Conservation (phyloP, 768 basidiomycete species). For the Tephrocybe sp. region DNA sequence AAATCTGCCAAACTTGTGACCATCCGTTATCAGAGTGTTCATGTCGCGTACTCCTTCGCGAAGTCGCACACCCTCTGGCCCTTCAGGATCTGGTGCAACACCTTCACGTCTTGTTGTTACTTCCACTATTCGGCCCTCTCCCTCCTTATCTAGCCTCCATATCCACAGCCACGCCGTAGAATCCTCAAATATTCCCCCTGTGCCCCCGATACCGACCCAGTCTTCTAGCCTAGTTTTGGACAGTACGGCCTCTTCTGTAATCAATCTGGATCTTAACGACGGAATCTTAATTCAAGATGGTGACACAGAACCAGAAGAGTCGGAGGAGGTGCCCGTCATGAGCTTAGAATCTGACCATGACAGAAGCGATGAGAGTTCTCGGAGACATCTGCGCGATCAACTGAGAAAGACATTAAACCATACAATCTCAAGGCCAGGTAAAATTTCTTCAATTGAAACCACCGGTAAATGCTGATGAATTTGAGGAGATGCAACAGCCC, state of each 20-base stretch:
- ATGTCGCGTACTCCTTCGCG: constrained; percentile 28
- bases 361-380: constrained; percentile 52
- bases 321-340: constrained; percentile 47
- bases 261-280: constrained; percentile 63
- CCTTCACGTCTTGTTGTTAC: constrained; percentile 55
- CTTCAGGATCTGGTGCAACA: constrained; percentile 23
- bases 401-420: constrained; percentile 62
- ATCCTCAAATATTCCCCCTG: constrained; percentile 26
- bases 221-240: constrained; percentile 38
- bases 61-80: constrained; percentile 14
- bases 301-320: constrained; percentile 55
- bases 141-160: constrained; percentile 55
- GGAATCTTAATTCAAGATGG: constrained; percentile 71
- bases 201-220: constrained; percentile 25
- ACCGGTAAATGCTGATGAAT: constrained; percentile 4
- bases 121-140: constrained; percentile 46
- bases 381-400: constrained; percentile 67
- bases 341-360: constrained; percentile 40
- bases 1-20: too few species aligned
- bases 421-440: constrained; percentile 49
- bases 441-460: neutral
- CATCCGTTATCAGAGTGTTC: neutral
- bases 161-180: constrained; percentile 48
- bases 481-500: constrained; percentile 25
- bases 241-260: constrained; percentile 70